These are phyloP conservation scores for Microcyclospora tardicrescens DNA, from an alignment of 2,329 filamentous ascomycete genomes.

Conservation along the genomic window DNA sequence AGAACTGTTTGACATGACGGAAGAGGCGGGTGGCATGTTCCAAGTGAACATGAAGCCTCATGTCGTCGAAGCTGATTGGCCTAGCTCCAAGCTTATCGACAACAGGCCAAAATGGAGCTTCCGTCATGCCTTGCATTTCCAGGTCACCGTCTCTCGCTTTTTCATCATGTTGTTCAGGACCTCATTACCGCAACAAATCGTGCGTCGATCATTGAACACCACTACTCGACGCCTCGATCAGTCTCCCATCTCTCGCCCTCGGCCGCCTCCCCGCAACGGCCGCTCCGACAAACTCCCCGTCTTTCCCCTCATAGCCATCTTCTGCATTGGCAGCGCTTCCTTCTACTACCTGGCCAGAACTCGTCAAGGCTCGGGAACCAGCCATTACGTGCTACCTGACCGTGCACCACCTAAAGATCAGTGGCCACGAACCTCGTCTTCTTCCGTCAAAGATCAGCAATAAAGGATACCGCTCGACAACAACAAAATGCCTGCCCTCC, in stretches of 20 bases:
- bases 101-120: too few relatives aligned
- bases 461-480: slow-evolving; percentile 22
- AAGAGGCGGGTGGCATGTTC: too few relatives aligned
- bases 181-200: too few relatives aligned
- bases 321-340: slow-evolving; percentile 31
- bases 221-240: background rate
- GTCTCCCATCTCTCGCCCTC: background rate
- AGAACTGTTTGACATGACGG: too few relatives aligned
- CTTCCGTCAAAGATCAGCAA: background rate
- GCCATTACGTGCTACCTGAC: slow-evolving; percentile 18
- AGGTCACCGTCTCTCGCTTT: too few relatives aligned
- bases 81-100: too few relatives aligned
- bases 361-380: slow-evolving; percentile 26
- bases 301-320: slow-evolving; percentile 35
- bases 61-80: too few relatives aligned
- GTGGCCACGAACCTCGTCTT: slow-evolving; percentile 13
- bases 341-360: slow-evolving; percentile 36
- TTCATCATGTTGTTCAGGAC: too few relatives aligned
- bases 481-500: background rate
- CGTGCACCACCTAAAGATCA: slow-evolving; percentile 16
- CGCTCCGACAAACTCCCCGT: slow-evolving; percentile 27
- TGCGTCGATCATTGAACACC: too few relatives aligned
- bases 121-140: too few relatives aligned
- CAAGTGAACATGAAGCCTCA: too few relatives aligned
- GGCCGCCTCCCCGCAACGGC: slow-evolving; percentile 5